These are phyloP conservation scores for Cicer cuneatum DNA, from an alignment of 306 rosid species.

Conservation along the genomic window DNA sequence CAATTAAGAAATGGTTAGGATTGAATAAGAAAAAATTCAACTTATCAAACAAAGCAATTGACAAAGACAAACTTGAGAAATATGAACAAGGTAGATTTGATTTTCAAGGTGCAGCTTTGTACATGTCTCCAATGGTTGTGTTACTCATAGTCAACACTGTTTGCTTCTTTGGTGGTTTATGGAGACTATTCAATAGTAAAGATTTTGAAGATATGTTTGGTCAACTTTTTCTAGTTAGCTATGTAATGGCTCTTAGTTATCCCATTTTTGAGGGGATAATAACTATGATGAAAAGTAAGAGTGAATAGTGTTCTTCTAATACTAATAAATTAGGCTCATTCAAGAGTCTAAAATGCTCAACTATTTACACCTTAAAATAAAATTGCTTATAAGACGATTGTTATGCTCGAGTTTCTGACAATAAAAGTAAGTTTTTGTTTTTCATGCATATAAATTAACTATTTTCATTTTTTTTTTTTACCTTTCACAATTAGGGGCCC, in stretches of 20 bases:
- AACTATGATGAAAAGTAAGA: conserved; percentile 45
- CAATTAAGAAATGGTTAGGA: conserved; percentile 45
- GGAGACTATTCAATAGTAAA: conserved; percentile 39
- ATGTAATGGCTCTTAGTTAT: conserved; percentile 49
- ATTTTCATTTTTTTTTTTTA: too few relatives aligned
- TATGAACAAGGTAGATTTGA: conserved; percentile 58
- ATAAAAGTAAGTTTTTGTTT: too few relatives aligned
- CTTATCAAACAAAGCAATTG: conserved; percentile 55
- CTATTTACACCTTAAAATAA: neutral
- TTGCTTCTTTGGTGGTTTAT: conserved; percentile 47
- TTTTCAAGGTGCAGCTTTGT: conserved; percentile 59
- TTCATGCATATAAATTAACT: too few relatives aligned
- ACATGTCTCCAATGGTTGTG: conserved; percentile 55
- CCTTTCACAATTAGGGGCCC: too few relatives aligned
- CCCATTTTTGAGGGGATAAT: conserved; percentile 46
- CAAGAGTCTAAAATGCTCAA: neutral
- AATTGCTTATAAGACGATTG: neutral
- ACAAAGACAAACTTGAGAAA: conserved; percentile 55
- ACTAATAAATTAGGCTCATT: conserved; percentile 1
- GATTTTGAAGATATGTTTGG: conserved; percentile 50
- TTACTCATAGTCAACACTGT: conserved; percentile 46
- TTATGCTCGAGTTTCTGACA: too few relatives aligned
- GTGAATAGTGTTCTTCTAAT: neutral
- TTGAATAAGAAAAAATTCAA: conserved; percentile 41
- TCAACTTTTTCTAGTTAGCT: conserved; percentile 45